phyloP scores from a whole-genome alignment of 2,329 filamentous ascomycete species.

The Dothistroma pini region DNA sequence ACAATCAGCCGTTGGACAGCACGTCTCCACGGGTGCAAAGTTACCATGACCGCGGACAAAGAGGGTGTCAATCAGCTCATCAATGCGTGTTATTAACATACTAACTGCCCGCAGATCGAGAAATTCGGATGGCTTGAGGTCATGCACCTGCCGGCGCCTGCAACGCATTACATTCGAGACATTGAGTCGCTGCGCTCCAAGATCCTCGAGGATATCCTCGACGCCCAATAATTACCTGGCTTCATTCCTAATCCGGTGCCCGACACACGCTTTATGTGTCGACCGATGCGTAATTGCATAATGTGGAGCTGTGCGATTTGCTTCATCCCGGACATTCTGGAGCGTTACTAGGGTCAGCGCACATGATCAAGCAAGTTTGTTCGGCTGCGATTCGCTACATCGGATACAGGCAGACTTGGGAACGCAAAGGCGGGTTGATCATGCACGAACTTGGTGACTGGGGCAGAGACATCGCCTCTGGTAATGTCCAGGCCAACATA shows the following conservation, averaged over 20 bases:
- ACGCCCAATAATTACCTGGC: constrained; percentile 45
- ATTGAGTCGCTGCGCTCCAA: constrained; percentile 48
- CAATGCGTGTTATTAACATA: constrained; percentile 48
- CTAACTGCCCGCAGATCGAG: constrained; percentile 47
- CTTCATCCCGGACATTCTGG: constrained; percentile 39
- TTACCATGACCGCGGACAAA: constrained; percentile 40
- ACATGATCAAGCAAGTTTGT: constrained; percentile 39
- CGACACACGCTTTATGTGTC: constrained; percentile 48
- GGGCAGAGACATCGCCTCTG: constrained; percentile 44
- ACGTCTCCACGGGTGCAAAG: constrained; percentile 42
- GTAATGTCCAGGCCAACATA: constrained; percentile 47
- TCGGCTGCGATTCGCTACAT: constrained; percentile 40
- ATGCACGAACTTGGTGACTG: constrained; percentile 46
- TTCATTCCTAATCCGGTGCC: constrained; percentile 49
- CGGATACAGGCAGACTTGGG: constrained; percentile 42
- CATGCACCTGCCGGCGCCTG: constrained; percentile 44
- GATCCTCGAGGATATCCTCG: constrained; percentile 47
- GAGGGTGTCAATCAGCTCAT: constrained; percentile 43
- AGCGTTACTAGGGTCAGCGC: constrained; percentile 42
- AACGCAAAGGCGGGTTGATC: constrained; percentile 41
- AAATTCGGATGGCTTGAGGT: constrained; percentile 51
- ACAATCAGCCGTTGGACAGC: constrained; percentile 36
- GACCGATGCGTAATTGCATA: constrained; percentile 47
- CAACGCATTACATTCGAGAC: constrained; percentile 47
- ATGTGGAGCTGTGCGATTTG: constrained; percentile 43